phyloP scores from a whole-genome alignment of 371 early-diverging fungal species.

The Mortierella sp. region DNA sequence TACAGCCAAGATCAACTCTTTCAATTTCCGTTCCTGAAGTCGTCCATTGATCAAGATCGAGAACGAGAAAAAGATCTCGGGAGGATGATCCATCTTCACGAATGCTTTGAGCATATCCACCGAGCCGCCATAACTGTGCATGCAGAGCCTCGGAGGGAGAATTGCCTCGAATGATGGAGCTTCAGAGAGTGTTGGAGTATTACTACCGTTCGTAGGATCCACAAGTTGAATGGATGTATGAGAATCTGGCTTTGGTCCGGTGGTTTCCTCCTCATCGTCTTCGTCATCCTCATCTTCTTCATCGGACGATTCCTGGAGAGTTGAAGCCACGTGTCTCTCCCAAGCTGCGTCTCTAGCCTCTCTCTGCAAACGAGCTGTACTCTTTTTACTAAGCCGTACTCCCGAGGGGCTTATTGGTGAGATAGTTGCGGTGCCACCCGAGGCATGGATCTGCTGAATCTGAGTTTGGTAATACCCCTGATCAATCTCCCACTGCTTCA shows the following conservation, averaged over 20 bases:
- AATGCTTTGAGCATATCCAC: conserved; percentile 78
- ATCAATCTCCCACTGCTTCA: conserved; percentile 37
- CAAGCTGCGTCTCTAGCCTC: conserved; percentile 50
- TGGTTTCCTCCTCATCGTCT: neutral
- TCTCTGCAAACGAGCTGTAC: conserved; percentile 41
- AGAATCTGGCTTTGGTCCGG: neutral
- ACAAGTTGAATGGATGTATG: neutral
- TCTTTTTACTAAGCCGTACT: conserved; percentile 29
- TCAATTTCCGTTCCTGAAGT: conserved; percentile 62
- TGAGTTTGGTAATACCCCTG: conserved; percentile 29
- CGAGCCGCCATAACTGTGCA: conserved; percentile 91
- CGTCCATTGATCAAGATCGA: conserved; percentile 73
- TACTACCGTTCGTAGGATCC: neutral
- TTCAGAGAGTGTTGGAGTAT: neutral
- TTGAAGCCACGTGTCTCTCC: conserved; percentile 51
- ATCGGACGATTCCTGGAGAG: conserved; percentile 48
- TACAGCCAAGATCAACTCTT: conserved; percentile 66
- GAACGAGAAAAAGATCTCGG: conserved; percentile 74
- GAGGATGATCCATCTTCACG: conserved; percentile 53
- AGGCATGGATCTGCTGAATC: conserved; percentile 36
- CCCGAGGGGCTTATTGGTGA: conserved; percentile 26
- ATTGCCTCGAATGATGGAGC: conserved; percentile 16
- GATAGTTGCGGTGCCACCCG: conserved; percentile 18
- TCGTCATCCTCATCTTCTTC: conserved; percentile 30
- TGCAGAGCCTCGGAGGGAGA: conserved; percentile 77